Evolutionary conservation across 164 flowering plant genomes (phyloP), one percentile per base, ranked within the genome.

Genomic region (Aristolochia fimbriata): DNA sequence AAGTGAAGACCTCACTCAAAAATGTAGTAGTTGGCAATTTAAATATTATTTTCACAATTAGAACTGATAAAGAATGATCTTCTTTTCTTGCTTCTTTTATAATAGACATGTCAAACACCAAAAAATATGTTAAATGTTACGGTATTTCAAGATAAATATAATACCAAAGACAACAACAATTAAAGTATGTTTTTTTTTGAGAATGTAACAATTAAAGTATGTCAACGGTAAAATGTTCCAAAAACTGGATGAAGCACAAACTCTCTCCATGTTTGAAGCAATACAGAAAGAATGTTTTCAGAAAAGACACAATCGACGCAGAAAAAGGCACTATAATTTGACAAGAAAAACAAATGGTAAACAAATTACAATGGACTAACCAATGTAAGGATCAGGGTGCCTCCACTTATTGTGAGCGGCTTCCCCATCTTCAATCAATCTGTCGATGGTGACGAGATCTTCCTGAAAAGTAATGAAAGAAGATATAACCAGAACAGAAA

Each of bases 381-480:
- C 99, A 73, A 86, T 80, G 72, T 94, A 94, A 68, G 99, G 97
- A 82, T 94, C 99, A 65, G 99, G 99, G 76, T 94, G 99, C 57
- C 84, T 76, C 76, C 79, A 91, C 75, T 87, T 88, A 47, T 85
- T 73, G 55, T 82, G 77, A 54, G 37, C 21, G 58, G 88, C 91
- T 79, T 91, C 97, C 47, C 71, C 97, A 64, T 72, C 73, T 62
- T 70, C 88, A 48, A 88, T 84, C 84, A 94, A 24, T 75, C 86
- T 77, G 65, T 91, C 99, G 63, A 88, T 88, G 27, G 84, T 79
- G 55, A 87, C 88, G 51, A 76, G 73, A 75, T 91, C 93, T 64
- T 87, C 90, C 99, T 94, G 79, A 43, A 57, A 60, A 30, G 59
- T 60, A 62, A 43, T 65, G 63, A 59, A 65, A 46, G 16, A 4